Evolutionary conservation across 305 asterid genomes (phyloP), one percentile per base, ranked within the genome.

Genomic region (Fraxinus albicans): DNA sequence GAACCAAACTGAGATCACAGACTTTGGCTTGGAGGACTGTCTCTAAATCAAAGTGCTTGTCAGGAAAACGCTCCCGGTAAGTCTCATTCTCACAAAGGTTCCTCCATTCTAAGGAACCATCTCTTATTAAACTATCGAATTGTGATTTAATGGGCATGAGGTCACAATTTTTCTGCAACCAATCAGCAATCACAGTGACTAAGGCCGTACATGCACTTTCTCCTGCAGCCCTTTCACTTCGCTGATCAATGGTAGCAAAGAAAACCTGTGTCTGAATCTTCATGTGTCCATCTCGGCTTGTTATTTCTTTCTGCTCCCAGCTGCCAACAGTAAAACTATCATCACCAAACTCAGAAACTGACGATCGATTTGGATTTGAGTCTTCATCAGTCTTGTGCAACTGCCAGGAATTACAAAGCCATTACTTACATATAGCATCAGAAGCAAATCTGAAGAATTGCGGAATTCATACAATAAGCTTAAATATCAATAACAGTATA

Each of bases 201-300:
- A 97, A 97, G 40, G 95, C 96, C 10, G 99, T 97, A 79, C 99
- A 97, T 23, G 99, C 99, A 77, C 99, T 93, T 86, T 93, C 99
- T 27, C 99, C 99, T 2, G 99, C 96, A 13, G 99, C 99, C 79
- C 84, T 89, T 85, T 95, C 99, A 23, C 97, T 97, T 83, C 99
- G 88, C 78, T 97, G 99, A 77, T 97, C 99, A 63, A 97, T 97
- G 79, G 99, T 94, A 76, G 99, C 99, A 80, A 95, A 93, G 88
- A 97, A 97, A 60, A 92, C 97, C 34, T 92, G 89, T 0, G 97
- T 90, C 76, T 90, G 90, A 77, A 97, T 93, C 86, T 89, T 95
- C 95, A 92, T 84, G 34, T 89, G 90, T 67, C 98, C 98, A 76
- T 97, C 99, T 2, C 99, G 89, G 87, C 99, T 97, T 35, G 87